Base-by-base conservation (phyloP, 2,329 filamentous ascomycete genomes). In the Colletotrichum viniferum region DNA sequence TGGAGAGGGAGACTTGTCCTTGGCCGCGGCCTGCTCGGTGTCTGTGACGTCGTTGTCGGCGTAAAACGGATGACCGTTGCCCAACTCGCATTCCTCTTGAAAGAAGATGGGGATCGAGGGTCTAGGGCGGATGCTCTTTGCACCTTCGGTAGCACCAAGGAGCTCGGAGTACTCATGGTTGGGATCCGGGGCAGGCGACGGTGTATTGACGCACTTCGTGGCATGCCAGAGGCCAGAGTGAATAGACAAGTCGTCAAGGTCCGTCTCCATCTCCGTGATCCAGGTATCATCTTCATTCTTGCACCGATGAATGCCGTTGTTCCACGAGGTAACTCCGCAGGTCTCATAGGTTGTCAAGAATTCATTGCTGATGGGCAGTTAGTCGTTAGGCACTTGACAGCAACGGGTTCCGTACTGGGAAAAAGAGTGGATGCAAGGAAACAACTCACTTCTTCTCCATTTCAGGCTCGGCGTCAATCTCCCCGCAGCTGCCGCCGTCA, bases 401-500 rank as follows among this genome's bases (percentile, higher is more conserved):
- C 7, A 13, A 48, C 3, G 43, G 18, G 38, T 43, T n/a, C 16
- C 9, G 38, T 48, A n/a, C 3, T 48, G n/a, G 12, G n/a, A 0
- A 5, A 21, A 52, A 21, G n/a, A 2, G 10, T 13, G 2, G n/a
- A 21, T 21, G 43, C 12, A 52, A 3, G 6, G n/a, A 12, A 21
- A 13, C 5, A 1, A 52, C 43, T 21, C 43, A 52, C 43, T 7
- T 13, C 43, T 52, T 21, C 43, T 52, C n/a, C 2, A 52, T 52
- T 10, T 13, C n/a, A 21, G 43, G 1, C n/a, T 52, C 38, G 38
- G 5, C 38, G 0, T 48, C 6, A 52, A 4, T 4, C n/a, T 52
- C 6, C 5, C n/a, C n/a, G 43, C 10, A 12, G 12, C n/a, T 21
- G 0, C 21, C 3, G n/a, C 10, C 5, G 2, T 1, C 43, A 21